Evolutionary conservation across 1,284 basidiomycete species (phyloP), one percentile per base, ranked within the genome.

Genomic region (Cerioporus squamosus): DNA sequence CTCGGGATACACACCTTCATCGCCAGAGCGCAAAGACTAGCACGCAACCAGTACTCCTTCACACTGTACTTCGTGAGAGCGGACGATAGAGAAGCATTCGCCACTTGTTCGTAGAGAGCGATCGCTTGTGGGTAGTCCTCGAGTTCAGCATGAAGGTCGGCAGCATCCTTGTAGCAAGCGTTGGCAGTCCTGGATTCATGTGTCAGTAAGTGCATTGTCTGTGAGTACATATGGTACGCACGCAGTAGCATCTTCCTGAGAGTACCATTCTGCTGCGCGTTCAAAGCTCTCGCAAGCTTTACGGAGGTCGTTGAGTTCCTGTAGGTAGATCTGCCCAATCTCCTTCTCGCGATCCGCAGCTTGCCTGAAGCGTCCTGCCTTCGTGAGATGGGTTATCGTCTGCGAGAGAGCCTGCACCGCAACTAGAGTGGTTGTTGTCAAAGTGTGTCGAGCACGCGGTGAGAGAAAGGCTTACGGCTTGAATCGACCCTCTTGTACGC

Each of bases 331-430:
- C 72, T 94, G 90, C 3, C 88, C 97, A 66, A 98, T 96, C 77
- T 96, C 95, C 77, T 98, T 98, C 81, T 98, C 94, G 67, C 97
- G 81, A 75, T 99, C 97, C 9, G 97, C 97, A 26, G 97, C 97
- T 74, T 99, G 97, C 56, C 97, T 82, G 81, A 99, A 99, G 60
- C 95, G 87, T 53, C 97, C 97, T 22, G 83, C 80, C 65, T 93
- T 79, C 17, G 94, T 92, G 39, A 98, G 84, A 69, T 94, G 88
- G 44, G 85, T 84, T 60, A 98, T 90, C 3, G 95, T 94, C 66
- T 94, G 87, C 10, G 88, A 83, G 46, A 99, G 79, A n/a, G 96
- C 93, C 66, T 93, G 88, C 44, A 98, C 85, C 36, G 97, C 97
- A 70, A 97, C 96, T 97, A 22, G 10, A 26, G 15, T n/a, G 12